Evolutionary conservation across 108 stramenopile genomes (phyloP).

Genomic region (Schizochytrium sp.): DNA sequence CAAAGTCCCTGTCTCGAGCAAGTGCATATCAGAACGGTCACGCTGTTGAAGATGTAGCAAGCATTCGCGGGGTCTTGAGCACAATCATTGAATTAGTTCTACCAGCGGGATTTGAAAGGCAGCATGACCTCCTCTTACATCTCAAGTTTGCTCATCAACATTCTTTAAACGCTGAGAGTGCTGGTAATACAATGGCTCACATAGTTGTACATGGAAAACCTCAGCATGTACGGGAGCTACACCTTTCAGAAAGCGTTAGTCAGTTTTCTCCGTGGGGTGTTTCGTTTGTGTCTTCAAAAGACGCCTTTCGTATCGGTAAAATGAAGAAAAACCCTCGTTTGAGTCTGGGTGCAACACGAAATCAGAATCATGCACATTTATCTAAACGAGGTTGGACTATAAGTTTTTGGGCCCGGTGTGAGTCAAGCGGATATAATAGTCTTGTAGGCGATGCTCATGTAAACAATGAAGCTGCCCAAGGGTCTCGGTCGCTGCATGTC

Average conservation of each 20-base stretch:
- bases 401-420: background rate
- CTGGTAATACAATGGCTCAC: background rate
- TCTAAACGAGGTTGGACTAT: slow-evolving; percentile 22
- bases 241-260: background rate
- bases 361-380: background rate
- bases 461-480: background rate
- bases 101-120: slow-evolving; percentile 29
- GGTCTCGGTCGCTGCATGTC: background rate
- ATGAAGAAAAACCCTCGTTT: background rate
- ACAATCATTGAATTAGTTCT: background rate
- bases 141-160: background rate
- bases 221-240: background rate
- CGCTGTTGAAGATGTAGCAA: background rate
- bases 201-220: background rate
- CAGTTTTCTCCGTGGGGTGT: slow-evolving; percentile 11
- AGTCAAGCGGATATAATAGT: too few species aligned
- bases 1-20: background rate
- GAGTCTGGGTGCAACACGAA: background rate
- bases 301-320: background rate
- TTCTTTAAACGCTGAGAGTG: background rate
- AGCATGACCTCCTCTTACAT: background rate
- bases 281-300: background rate
- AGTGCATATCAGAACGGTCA: background rate
- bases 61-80: background rate
- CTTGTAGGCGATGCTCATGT: too few species aligned